Percentiles rank a stretch among this genome's conserved stretches.
phyloP scores from a whole-genome alignment of 331 rosid species.

The Acacia pycnantha region DNA sequence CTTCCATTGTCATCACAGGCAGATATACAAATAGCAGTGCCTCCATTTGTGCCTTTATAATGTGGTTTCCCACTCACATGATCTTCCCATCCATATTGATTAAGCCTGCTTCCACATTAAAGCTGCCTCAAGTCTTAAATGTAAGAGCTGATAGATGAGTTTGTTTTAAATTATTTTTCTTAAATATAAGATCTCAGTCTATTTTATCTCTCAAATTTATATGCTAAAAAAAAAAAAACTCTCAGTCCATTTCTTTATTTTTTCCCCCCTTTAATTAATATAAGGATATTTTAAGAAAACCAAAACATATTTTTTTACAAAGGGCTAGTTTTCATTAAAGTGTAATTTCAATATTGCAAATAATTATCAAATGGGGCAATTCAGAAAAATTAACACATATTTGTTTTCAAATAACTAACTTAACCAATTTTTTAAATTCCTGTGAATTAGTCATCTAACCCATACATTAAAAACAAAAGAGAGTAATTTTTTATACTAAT shows the following conservation, averaged over 20 bases:
- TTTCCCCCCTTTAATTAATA: too few relatives aligned
- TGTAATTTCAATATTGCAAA: background rate
- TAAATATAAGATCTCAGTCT: too few relatives aligned
- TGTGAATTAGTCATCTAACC: too few relatives aligned
- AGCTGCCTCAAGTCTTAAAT: background rate
- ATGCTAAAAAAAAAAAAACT: too few relatives aligned
- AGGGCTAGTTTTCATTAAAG: too few relatives aligned
- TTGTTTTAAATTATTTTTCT: too few relatives aligned
- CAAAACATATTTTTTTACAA: too few relatives aligned
- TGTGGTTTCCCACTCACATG: background rate
- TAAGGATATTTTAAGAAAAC: too few relatives aligned
- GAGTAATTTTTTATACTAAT: background rate
- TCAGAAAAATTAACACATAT: background rate
- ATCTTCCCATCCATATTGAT: background rate
- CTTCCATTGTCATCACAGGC: constrained; percentile 43
- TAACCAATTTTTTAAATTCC: too few relatives aligned
- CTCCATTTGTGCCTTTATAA: constrained; percentile 25
- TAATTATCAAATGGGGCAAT: background rate
- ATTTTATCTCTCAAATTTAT: too few relatives aligned
- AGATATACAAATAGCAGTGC: constrained; percentile 34
- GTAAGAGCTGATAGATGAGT: background rate
- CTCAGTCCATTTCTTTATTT: too few relatives aligned
- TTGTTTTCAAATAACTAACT: too few relatives aligned
- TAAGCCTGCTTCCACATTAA: background rate
- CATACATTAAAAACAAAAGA: background rate